These are phyloP conservation scores for Boletus insuetus DNA, from an alignment of 768 basidiomycete genomes.

Conservation along the genomic window DNA sequence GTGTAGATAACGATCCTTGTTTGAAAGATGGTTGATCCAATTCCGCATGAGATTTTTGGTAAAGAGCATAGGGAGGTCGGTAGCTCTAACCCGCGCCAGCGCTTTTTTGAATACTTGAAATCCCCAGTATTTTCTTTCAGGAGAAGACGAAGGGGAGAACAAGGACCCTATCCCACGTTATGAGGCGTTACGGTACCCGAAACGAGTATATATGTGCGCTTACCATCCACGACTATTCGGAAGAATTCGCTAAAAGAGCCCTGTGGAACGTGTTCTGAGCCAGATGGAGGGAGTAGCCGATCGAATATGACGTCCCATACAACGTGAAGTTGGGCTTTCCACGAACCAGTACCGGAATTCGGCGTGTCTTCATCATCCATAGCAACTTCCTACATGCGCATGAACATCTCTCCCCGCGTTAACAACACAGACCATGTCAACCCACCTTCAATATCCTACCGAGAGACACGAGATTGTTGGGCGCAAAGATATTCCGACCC, in stretches of 20 bases:
- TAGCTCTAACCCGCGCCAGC: conserved; percentile 58
- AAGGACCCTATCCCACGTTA: conserved; percentile 61
- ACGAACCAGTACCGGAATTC: conserved; percentile 53
- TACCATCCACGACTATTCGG: conserved; percentile 87
- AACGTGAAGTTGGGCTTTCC: conserved; percentile 92
- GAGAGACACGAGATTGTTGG: conserved; percentile 68
- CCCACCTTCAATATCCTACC: conserved; percentile 78
- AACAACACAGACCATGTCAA: background rate
- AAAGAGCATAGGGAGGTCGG: conserved; percentile 82
- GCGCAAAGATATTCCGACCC: conserved; percentile 61
- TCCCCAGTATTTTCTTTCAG: conserved; percentile 94
- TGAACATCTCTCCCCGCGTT: conserved; percentile 6
- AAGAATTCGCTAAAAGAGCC: conserved; percentile 90
- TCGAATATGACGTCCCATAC: conserved; percentile 87
- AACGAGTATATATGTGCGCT: conserved; percentile 17
- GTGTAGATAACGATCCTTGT: conserved; percentile 84
- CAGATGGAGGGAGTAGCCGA: conserved; percentile 55
- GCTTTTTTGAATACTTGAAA: conserved; percentile 87
- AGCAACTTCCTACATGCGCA: conserved; percentile 48
- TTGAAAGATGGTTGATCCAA: conserved; percentile 94
- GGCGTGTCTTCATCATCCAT: conserved; percentile 52
- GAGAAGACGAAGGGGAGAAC: conserved; percentile 79
- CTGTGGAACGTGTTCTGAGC: conserved; percentile 34
- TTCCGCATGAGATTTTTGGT: conserved; percentile 94
- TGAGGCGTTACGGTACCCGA: background rate